Evolutionary conservation across 2,329 filamentous ascomycete species (phyloP), one percentile per base, ranked within the genome.

Genomic region (Paraconiothyrium sp.): DNA sequence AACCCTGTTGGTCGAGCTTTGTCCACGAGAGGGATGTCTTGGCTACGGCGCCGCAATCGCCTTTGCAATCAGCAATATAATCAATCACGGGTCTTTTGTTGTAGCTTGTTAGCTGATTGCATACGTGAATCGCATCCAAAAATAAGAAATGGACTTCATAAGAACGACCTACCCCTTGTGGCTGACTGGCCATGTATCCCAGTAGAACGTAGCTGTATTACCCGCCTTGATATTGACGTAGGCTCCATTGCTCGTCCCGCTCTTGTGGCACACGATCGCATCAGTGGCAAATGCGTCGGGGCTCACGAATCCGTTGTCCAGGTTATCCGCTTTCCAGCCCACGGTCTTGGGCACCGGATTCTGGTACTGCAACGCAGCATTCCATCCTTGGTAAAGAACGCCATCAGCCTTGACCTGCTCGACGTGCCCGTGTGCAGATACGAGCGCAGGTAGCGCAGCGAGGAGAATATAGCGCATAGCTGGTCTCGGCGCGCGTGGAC

Each of bases 181-280:
- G 43, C 46, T 65, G 9, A 60, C 61, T 7, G 74, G 73, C 73
- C 72, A 76, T 5, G 73, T 72, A 51, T 70, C 72, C 74, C 73
- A 77, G 43, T 66, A 59, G 54, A 80, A 73, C 7, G 70, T 70
- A 6, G 78, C 63, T 41, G 72, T 71, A 41, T 63, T 68, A n/a
- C 77, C 77, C 7, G 78, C 71, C 48, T 72, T 75, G 37, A 74
- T 75, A 16, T 70, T 59, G 8, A 78, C 69, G 51, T 72, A 76
- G 11, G 70, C 68, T n/a, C 72, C 64, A 32, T 72, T 76, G 54
- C 72, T 72, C 37, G 69, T 74, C 34, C 67, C 71, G 14, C 52
- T 43, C 67, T 79, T 79, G 68, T 79, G 77, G 72, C 77, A 79
- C 52, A 74, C 68, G 56, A 79, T 78, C 57, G 76, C 72, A 9